phyloP scores from a whole-genome alignment of 495 filamentous ascomycete genomes.

The Penicillium ochrochloron region DNA sequence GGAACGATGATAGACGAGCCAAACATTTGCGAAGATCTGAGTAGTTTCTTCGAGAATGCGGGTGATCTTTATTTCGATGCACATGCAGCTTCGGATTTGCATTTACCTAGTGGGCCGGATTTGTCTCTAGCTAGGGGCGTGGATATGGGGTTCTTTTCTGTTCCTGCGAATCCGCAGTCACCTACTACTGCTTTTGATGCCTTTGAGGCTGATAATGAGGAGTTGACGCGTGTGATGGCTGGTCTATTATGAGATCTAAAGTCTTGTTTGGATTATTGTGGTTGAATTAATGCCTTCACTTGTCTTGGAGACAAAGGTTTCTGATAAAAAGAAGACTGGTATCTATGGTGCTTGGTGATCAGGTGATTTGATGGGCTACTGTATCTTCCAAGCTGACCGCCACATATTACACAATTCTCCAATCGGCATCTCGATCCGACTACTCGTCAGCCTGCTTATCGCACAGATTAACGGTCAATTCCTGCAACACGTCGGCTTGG shows the following conservation, averaged over 20 bases:
- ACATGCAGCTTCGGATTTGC: conserved; percentile 13
- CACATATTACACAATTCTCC: neutral
- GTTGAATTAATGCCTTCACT: no score
- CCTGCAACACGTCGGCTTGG: neutral
- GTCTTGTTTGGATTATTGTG: neutral
- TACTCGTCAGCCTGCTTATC: neutral
- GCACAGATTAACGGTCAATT: neutral
- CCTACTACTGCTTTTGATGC: conserved; percentile 29
- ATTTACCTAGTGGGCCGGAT: neutral
- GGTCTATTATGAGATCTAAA: conserved; percentile 38
- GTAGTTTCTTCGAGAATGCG: conserved; percentile 51
- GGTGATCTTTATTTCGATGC: conserved; percentile 47
- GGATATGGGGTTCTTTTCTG: conserved; percentile 22
- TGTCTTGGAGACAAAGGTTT: neutral
- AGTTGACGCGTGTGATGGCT: conserved; percentile 47
- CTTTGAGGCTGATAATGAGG: conserved; percentile 49
- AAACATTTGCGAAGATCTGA: conserved; percentile 45
- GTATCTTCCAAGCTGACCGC: neutral
- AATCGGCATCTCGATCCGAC: neutral
- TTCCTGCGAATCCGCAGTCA: conserved; percentile 5
- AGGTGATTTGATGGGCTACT: neutral
- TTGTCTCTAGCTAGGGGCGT: conserved; percentile 13
- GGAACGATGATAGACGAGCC: conserved; percentile 21
- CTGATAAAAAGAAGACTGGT: neutral
- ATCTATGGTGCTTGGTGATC: neutral